Evolutionary conservation across 805 yeast species (phyloP).

Genomic region (Lachancea thermotolerans): DNA sequence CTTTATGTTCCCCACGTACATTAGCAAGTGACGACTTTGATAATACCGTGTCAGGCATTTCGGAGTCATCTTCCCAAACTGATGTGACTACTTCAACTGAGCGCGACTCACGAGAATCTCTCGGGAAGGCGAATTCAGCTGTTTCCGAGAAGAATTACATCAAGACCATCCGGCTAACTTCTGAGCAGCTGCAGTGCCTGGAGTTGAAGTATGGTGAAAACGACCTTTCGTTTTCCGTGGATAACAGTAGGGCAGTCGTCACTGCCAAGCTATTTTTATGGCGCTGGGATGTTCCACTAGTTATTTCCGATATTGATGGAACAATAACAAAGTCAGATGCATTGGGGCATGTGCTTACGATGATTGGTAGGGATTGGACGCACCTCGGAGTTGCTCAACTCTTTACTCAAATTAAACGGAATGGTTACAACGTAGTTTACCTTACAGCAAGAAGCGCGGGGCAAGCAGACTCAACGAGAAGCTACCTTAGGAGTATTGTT

Average conservation of each 20-base stretch:
- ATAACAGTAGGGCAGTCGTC: slow-evolving; percentile 74
- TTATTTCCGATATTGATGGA: slow-evolving; percentile 95
- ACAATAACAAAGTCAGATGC: slow-evolving; percentile 98
- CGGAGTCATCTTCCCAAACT: slow-evolving; percentile 3
- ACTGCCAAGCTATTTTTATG: slow-evolving; percentile 72
- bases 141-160: slow-evolving; percentile 41
- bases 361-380: slow-evolving; percentile 97
- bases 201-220: slow-evolving; percentile 75
- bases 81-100: slow-evolving; percentile 5
- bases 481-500: slow-evolving; percentile 67
- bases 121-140: slow-evolving; percentile 3
- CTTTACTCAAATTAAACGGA: slow-evolving; percentile 75
- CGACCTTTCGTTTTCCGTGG: slow-evolving; percentile 69
- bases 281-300: slow-evolving; percentile 81
- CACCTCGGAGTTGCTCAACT: slow-evolving; percentile 91
- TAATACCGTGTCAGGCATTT: slow-evolving; percentile 7
- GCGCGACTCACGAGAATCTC: background rate
- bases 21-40: slow-evolving; percentile 13
- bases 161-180: slow-evolving; percentile 82
- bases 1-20: slow-evolving; percentile 21
- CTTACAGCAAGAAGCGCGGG: slow-evolving; percentile 94
- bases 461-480: slow-evolving; percentile 85
- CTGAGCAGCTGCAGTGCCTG: slow-evolving; percentile 76
- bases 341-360: slow-evolving; percentile 86
- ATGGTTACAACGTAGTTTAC: slow-evolving; percentile 91